Base-by-base conservation (phyloP, 106 monocot species). In the Dendrobium catenatum region DNA sequence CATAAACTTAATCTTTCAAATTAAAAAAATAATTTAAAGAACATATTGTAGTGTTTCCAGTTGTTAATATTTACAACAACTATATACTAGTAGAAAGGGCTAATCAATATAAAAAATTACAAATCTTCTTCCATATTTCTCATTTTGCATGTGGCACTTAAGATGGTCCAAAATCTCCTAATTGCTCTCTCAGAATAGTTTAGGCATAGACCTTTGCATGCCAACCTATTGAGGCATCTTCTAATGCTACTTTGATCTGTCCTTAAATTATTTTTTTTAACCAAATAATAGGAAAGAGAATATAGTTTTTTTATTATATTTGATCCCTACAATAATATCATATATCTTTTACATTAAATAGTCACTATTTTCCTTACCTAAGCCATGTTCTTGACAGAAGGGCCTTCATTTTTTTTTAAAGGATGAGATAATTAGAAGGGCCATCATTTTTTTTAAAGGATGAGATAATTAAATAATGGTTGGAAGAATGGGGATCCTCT, bases 311-410 rank as follows among this genome's bases (percentile, higher is more conserved):
- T 61, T 61, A 61, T 61, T n/a, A 61, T 61, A 61, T n/a, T n/a
- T 61, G 10, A 24, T 0, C 1, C 20, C 22, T 64, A 24, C 24
- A 64, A 64, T 24, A 24, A 64, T 64, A 64, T 64, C 22, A 64
- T 5, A 64, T 64, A 64, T 64, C 4, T 64, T 64, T 64, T 64
- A 22, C 20, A 64, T 64, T 64, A 64, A 61, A 6, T 64, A 24
- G 20, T 4, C 64, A 64, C 64, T 64, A n/a, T 24, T 64, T 64
- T 64, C 5, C 9, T 20, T 24, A 64, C 24, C 64, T 1, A 64
- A 64, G 24, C 64, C 64, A 64, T 64, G 64, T 64, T 64, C 64
- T 64, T 64, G 64, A 64, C 64, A 64, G 64, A 64, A 64, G n/a
- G 24, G 64, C 64, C 24, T 24, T 64, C 9, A 56, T 56, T 56